A percentile compares a stretch with the other conserved stretches of the same genome.
Conservation (phyloP, 768 basidiomycete genomes). For the Suillus fuscotomentosus region DNA sequence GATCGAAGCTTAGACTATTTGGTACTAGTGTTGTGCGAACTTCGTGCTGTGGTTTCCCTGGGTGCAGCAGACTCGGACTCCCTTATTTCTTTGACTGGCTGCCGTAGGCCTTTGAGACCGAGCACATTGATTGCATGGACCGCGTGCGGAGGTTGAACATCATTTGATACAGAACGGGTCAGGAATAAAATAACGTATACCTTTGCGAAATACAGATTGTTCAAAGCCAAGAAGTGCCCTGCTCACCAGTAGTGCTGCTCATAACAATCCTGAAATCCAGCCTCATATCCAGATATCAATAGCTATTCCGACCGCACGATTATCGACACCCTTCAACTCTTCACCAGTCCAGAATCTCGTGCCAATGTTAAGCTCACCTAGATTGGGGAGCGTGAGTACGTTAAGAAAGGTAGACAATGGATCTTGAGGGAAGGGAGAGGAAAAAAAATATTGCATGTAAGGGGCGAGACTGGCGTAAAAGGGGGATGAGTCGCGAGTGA, state of each 20-base stretch:
- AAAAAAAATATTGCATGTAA: too few species aligned
- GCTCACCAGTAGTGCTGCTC: not conserved
- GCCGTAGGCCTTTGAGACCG: not conserved
- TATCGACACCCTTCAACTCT: not conserved
- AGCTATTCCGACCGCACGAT: not conserved
- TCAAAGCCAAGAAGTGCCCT: not conserved
- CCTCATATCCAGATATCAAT: too few species aligned
- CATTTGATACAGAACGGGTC: not conserved
- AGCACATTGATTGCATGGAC: conserved; percentile 25
- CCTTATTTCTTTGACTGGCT: too few species aligned
- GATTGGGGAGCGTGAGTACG: not conserved
- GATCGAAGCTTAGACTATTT: too few species aligned
- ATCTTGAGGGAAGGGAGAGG: too few species aligned
- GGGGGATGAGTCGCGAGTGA: too few species aligned
- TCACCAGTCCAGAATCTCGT: not conserved
- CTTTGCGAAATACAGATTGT: not conserved
- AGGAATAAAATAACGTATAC: not conserved
- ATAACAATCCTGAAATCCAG: too few species aligned
- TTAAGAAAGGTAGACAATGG: not conserved
- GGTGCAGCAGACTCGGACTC: too few species aligned
- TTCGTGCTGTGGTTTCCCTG: too few species aligned
- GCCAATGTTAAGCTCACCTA: not conserved
- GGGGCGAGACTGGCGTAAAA: too few species aligned
- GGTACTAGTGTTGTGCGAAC: too few species aligned
- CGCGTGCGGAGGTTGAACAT: not conserved